A percentile compares a stretch with the other conserved stretches of the same genome.
phyloP scores from a whole-genome alignment of 306 rosid genomes.

The Quercus rubra region DNA sequence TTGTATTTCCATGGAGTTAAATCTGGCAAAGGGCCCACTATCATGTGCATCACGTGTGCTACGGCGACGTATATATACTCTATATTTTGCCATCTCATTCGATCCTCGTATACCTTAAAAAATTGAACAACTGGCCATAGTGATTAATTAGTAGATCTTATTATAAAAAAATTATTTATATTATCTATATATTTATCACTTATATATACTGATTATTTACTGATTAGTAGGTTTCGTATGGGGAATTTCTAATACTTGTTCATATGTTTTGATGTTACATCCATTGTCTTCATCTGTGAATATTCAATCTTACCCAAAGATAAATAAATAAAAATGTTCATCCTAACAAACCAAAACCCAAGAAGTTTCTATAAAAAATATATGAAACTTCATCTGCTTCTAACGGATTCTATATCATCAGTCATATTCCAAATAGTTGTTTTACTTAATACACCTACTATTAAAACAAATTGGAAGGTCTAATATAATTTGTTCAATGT shows the following conservation, averaged over 20 bases:
- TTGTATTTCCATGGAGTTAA: not conserved
- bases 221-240: too few species aligned
- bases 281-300: conserved; percentile 30
- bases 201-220: too few species aligned
- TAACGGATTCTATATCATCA: conserved; percentile 23
- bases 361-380: not conserved
- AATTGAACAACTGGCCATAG: not conserved
- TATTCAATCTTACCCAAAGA: conserved; percentile 42
- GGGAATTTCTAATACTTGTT: not conserved
- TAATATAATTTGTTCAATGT: not conserved
- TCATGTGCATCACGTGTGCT: conserved; percentile 10
- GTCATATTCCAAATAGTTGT: conserved; percentile 22
- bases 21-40: conserved; percentile 6
- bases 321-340: too few species aligned
- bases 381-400: conserved; percentile 11
- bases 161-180: not conserved
- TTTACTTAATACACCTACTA: not conserved
- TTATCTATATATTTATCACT: too few species aligned
- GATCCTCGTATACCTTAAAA: too few species aligned
- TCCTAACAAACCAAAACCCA: not conserved
- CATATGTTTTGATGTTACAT: conserved; percentile 20
- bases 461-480: not conserved
- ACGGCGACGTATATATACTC: not conserved
- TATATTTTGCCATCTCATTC: too few species aligned
- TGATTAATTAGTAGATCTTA: not conserved